Evolutionary conservation across 139 green algal genomes (phyloP).

Genomic region (Coelastrella sp.): DNA sequence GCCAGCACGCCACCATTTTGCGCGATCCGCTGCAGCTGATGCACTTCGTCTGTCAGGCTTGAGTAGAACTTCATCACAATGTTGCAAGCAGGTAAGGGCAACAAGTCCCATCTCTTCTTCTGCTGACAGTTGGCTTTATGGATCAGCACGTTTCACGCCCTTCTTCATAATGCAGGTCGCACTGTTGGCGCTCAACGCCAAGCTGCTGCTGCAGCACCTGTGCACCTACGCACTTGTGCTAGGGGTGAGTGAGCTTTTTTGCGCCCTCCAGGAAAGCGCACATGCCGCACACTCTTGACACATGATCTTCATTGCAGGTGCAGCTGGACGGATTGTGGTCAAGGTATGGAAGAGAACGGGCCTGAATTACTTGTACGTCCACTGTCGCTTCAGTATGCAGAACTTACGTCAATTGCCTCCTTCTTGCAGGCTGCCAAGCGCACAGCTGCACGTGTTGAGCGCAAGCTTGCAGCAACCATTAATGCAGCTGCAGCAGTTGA

Average conservation of each 20-base stretch:
- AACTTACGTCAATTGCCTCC: too few relatives aligned
- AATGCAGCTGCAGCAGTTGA: conserved; percentile 27
- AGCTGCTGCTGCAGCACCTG: neutral
- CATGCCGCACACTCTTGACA: too few relatives aligned
- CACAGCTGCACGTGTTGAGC: conserved; percentile 21
- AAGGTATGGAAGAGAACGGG: conserved; percentile 5
- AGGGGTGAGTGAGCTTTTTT: too few relatives aligned
- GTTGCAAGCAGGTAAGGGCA: neutral
- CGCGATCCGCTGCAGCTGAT: neutral
- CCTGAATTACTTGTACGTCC: too few relatives aligned
- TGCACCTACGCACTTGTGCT: conserved; percentile 11
- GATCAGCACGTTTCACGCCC: neutral
- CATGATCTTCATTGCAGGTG: conserved; percentile 13
- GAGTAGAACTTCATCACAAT: neutral
- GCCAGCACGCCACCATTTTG: neutral
- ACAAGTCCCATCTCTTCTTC: too few relatives aligned
- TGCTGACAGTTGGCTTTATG: too few relatives aligned
- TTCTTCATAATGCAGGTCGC: conserved; percentile 6
- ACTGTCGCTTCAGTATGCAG: too few relatives aligned
- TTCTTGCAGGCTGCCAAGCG: conserved; percentile 25
- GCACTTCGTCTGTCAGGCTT: neutral
- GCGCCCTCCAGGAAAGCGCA: too few relatives aligned
- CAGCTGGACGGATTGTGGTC: neutral
- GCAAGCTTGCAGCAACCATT: conserved; percentile 29
- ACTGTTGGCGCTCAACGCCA: neutral